A percentile compares a stretch with the other conserved stretches of the same genome.
phyloP scores from a whole-genome alignment of 371 early-diverging fungal species.

The Nematocida minor region DNA sequence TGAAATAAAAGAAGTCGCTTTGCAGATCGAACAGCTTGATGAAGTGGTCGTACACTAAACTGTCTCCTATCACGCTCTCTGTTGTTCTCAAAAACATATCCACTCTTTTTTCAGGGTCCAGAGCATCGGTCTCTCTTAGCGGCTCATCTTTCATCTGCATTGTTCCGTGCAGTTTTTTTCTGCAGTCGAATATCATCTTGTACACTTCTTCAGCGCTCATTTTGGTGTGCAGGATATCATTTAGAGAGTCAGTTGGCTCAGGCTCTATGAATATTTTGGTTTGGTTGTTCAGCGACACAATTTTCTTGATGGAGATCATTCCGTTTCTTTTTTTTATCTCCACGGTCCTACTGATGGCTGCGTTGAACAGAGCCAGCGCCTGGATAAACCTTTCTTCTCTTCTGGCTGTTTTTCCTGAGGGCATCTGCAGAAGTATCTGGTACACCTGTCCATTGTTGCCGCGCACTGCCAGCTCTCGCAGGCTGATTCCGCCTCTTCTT shows the following conservation, averaged over 20 bases:
- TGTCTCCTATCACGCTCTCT: not conserved
- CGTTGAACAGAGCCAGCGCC: conserved; percentile 34
- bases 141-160: not conserved
- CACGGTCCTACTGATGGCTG: conserved; percentile 3
- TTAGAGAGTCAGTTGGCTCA: not conserved
- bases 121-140: conserved; percentile 4
- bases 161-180: not conserved
- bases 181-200: conserved; percentile 30
- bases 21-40: not conserved
- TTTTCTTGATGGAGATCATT: conserved; percentile 25
- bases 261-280: conserved; percentile 45
- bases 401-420: conserved; percentile 8
- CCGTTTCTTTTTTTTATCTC: conserved; percentile 24
- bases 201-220: conserved; percentile 6
- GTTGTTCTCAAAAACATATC: conserved; percentile 32
- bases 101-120: conserved; percentile 32
- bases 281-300: conserved; percentile 38
- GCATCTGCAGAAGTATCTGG: conserved; percentile 41
- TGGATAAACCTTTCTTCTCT: conserved; percentile 49
- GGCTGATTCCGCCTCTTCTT: conserved; percentile 47
- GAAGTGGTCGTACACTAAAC: conserved; percentile 5
- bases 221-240: conserved; percentile 4
- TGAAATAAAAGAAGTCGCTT: conserved; percentile 45
- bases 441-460: conserved; percentile 53
- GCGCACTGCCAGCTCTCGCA: conserved; percentile 37